These are phyloP conservation scores for Naganishia vaughanmartiniae DNA, from an alignment of 768 basidiomycete genomes.

Conservation along the genomic window DNA sequence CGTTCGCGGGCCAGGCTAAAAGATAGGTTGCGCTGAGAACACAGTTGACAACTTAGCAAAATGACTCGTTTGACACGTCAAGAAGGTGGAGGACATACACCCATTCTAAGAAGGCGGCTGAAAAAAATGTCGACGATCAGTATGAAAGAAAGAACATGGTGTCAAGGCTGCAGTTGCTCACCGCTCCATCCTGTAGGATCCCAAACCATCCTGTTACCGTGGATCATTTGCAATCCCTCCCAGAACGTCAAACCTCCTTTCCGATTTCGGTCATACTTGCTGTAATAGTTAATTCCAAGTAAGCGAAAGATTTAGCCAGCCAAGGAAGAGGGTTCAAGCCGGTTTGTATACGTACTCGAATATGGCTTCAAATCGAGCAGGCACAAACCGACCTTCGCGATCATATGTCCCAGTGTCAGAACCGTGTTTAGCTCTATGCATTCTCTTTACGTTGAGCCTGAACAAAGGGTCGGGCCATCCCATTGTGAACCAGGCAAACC, in stretches of 20 bases:
- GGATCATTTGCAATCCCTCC: slow-evolving; percentile 47
- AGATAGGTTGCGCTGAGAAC: slow-evolving; percentile 53
- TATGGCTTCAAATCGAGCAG: slow-evolving; percentile 56
- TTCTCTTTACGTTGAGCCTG: slow-evolving; percentile 50
- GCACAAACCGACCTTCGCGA: slow-evolving; percentile 55
- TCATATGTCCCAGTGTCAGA: slow-evolving; percentile 56
- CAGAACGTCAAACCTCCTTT: slow-evolving; percentile 36
- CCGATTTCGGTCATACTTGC: slow-evolving; percentile 29
- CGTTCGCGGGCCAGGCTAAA: slow-evolving; percentile 55
- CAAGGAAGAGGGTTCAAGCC: neutral
- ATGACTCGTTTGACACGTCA: neutral
- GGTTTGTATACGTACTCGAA: slow-evolving; percentile 46
- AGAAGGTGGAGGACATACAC: neutral
- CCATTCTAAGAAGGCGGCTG: slow-evolving; percentile 17
- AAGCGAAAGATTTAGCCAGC: neutral
- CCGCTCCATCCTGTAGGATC: slow-evolving; percentile 51
- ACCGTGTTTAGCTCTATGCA: slow-evolving; percentile 56
- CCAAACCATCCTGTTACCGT: slow-evolving; percentile 39
- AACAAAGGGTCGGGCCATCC: slow-evolving; percentile 56
- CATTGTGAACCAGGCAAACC: slow-evolving; percentile 51
- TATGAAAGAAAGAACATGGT: neutral
- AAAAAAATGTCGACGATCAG: neutral
- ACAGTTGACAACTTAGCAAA: slow-evolving; percentile 8
- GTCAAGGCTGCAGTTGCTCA: neutral
- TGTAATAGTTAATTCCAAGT: neutral